Base-by-base conservation (phyloP, 164 flowering plant species). In the Tetracentron sinense region DNA sequence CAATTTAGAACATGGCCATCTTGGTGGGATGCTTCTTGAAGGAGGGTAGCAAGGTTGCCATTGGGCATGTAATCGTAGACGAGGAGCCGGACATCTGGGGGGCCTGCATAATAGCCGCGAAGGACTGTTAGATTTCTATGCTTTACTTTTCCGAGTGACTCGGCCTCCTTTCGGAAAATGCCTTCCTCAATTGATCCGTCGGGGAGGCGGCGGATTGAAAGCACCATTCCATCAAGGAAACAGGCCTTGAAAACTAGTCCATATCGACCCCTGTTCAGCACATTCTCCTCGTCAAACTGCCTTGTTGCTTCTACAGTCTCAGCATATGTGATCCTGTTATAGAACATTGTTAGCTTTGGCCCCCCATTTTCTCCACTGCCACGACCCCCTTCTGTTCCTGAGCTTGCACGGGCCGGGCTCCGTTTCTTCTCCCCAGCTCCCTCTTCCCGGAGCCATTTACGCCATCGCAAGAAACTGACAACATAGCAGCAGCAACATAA, bases 31-130 rank as follows among this genome's bases (percentile, higher is more conserved):
- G 79, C 79, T 44, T 76, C 79, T 63, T 76, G 76, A 7, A 76
- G 70, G 20, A 76, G 54, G 3, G 79, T 73, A 0, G 79, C 74
- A 1, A 76, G 69, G 66, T 72, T 72, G 8, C 79, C 79, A 38
- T 76, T 76, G 10, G 79, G 79, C 79, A 76, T 76, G 77, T 76
- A 76, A 50, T 76, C 79, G 51, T 66, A 70, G 20, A 67, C 77
- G 17, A 76, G 72, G 2, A 76, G 74, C 19, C 74, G 61, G 1
- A 60, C 33, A 42, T 76, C 74, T 5, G 74, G 71, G 0, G 74
- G 60, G 3, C 79, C 79, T 1, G 67, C 70, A 50, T 76, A 76
- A 59, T 72, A 76, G 16, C 79, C 79, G 10, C 79, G 77, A 4
- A 76, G 64, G 55, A 76, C 79, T 17, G 77, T 76, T 22, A 76